Percentiles rank a stretch among this genome's conserved stretches.
Evolutionary conservation across 2,329 filamentous ascomycete species (phyloP).

Genomic region (Penicillium fuscoglaucum): DNA sequence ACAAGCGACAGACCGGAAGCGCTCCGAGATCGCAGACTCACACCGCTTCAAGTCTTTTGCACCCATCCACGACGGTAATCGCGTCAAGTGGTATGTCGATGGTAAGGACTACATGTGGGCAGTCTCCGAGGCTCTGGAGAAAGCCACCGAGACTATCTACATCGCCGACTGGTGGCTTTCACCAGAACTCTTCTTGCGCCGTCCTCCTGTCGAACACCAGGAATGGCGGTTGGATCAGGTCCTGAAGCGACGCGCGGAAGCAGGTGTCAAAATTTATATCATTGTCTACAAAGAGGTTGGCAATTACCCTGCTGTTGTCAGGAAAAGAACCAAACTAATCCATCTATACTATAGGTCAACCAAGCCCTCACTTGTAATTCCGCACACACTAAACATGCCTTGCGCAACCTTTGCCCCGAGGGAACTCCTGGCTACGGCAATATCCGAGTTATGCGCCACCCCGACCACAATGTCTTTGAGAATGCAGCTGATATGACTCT

Average conservation of each 20-base stretch:
- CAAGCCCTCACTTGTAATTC: constrained; percentile 89
- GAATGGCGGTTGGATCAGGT: constrained; percentile 85
- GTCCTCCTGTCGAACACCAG: constrained; percentile 78
- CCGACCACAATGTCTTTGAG: constrained; percentile 91
- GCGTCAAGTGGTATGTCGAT: constrained; percentile 96
- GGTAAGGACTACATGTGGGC: constrained; percentile 95
- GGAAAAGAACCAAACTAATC: not conserved
- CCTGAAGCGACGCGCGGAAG: constrained; percentile 84
- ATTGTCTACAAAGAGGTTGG: constrained; percentile 82
- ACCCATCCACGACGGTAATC: constrained; percentile 79
- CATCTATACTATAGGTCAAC: constrained; percentile 51
- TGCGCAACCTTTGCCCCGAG: constrained; percentile 76
- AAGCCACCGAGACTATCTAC: constrained; percentile 90
- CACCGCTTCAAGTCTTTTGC: constrained; percentile 91
- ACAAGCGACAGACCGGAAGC: constrained; percentile 76
- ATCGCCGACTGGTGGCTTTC: constrained; percentile 98
- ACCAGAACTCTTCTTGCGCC: constrained; percentile 79
- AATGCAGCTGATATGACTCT: constrained; percentile 95
- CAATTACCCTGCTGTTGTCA: not conserved
- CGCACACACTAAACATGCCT: constrained; percentile 83
- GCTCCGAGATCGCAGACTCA: constrained; percentile 66
- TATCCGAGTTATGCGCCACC: constrained; percentile 85
- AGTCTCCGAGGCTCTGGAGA: constrained; percentile 84
- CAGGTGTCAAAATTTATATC: constrained; percentile 90
- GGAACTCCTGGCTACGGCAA: constrained; percentile 82